Evolutionary conservation across 192 early-diverging fungal genomes (phyloP).

Genomic region (Lunasporangiospora selenospora): DNA sequence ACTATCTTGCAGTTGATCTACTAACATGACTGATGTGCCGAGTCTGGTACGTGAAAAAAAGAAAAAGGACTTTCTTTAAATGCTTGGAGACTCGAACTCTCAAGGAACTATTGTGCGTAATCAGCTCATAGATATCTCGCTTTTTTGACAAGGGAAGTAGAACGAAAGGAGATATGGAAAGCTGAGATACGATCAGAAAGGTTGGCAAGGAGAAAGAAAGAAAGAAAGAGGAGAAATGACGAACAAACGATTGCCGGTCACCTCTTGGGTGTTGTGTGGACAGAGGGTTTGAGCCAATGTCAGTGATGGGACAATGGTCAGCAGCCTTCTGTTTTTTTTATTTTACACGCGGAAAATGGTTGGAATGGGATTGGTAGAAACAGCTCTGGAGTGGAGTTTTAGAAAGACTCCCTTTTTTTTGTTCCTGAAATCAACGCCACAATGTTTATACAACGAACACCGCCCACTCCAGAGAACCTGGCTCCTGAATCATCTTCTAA

Average conservation of each 20-base stretch:
- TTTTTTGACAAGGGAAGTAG: not conserved
- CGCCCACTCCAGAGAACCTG: too few species aligned
- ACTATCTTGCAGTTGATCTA: too few species aligned
- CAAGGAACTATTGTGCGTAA: too few species aligned
- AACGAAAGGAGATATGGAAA: not conserved
- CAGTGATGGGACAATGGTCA: not conserved
- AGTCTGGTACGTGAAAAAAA: not conserved
- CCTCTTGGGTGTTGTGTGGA: too few species aligned
- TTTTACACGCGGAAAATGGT: not conserved
- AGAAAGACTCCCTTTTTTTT: not conserved
- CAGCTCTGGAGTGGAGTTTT: not conserved
- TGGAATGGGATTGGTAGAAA: not conserved
- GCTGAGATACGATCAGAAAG: not conserved
- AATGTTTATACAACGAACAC: not conserved
- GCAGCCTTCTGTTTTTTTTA: not conserved
- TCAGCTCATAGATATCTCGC: too few species aligned
- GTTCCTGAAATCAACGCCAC: not conserved
- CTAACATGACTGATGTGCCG: too few species aligned
- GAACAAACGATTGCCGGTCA: not conserved
- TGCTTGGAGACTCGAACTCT: not conserved
- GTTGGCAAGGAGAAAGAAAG: not conserved
- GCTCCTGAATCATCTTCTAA: too few species aligned
- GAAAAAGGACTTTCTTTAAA: not conserved
- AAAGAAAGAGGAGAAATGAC: not conserved
- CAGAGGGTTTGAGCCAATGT: not conserved